Conservation (phyloP, 768 basidiomycete species). For the Crepidotus variabilis region DNA sequence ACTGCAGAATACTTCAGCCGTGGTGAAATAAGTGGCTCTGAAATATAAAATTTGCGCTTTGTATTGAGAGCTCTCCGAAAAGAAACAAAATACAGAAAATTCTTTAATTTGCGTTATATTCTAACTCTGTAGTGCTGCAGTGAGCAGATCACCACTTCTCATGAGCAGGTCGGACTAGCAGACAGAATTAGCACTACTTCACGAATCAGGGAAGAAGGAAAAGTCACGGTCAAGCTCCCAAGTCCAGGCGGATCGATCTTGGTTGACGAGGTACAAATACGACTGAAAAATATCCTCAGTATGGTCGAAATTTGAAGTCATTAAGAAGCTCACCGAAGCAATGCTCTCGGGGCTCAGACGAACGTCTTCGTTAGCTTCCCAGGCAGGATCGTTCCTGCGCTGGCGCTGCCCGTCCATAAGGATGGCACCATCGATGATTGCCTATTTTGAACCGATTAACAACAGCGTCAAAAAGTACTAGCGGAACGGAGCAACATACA, state of each 20-base stretch:
- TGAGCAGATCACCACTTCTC: slow-evolving; percentile 41
- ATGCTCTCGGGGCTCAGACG: slow-evolving; percentile 65
- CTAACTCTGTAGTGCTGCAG: too few relatives aligned
- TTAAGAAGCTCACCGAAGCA: slow-evolving; percentile 47
- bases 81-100: too few relatives aligned
- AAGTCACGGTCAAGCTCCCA: slow-evolving; percentile 71
- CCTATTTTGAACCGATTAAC: slow-evolving; percentile 29
- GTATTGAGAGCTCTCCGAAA: too few relatives aligned
- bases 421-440: slow-evolving; percentile 66
- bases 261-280: slow-evolving; percentile 59
- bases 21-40: too few relatives aligned
- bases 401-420: slow-evolving; percentile 26
- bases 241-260: slow-evolving; percentile 68
- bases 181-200: neutral
- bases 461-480: neutral
- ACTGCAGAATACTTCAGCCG: too few relatives aligned
- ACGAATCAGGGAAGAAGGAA: neutral
- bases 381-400: slow-evolving; percentile 28
- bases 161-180: slow-evolving; percentile 40
- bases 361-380: slow-evolving; percentile 40
- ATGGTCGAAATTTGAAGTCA: neutral
- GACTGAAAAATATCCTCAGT: slow-evolving; percentile 31
- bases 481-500: slow-evolving; percentile 38
- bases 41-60: too few relatives aligned
- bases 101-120: too few relatives aligned